These are phyloP conservation scores for Colletotrichum falcatum DNA, from an alignment of 2,329 filamentous ascomycete genomes.

Conservation along the genomic window DNA sequence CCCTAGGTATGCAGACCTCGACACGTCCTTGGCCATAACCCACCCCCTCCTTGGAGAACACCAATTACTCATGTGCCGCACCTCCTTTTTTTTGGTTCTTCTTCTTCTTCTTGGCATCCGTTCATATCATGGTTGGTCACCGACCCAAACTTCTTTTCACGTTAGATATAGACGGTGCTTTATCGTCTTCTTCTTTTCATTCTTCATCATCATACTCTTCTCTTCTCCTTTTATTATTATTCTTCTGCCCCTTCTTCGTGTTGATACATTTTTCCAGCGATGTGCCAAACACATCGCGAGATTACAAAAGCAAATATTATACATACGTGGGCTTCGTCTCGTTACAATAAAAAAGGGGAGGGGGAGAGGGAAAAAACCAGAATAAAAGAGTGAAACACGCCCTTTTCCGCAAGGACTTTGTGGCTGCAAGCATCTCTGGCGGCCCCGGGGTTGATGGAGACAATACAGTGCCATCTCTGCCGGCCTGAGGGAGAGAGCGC, in stretches of 20 bases:
- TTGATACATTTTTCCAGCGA: constrained; percentile 33
- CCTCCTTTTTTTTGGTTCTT: too few relatives aligned
- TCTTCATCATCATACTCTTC: too few relatives aligned
- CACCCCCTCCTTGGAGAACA: background rate
- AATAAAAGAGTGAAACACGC: background rate
- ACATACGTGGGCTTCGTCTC: constrained; percentile 36
- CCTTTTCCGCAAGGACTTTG: background rate
- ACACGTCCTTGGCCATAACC: constrained; percentile 3
- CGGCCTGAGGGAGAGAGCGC: too few relatives aligned
- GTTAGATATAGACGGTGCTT: background rate
- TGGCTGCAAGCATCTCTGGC: background rate
- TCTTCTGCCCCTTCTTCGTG: background rate
- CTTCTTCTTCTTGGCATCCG: background rate
- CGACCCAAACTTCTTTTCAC: background rate
- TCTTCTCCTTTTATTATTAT: background rate
- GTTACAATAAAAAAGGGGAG: too few relatives aligned
- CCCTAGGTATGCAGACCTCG: background rate
- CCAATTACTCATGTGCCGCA: background rate
- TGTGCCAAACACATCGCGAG: constrained; percentile 15
- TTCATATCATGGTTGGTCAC: too few relatives aligned
- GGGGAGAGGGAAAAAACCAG: too few relatives aligned
- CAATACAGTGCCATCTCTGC: too few relatives aligned
- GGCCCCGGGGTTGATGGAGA: too few relatives aligned
- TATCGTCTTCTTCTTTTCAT: background rate
- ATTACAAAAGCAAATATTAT: constrained; percentile 20